Conservation (phyloP, 805 yeast species). For the Yamadazyma phyllophila region DNA sequence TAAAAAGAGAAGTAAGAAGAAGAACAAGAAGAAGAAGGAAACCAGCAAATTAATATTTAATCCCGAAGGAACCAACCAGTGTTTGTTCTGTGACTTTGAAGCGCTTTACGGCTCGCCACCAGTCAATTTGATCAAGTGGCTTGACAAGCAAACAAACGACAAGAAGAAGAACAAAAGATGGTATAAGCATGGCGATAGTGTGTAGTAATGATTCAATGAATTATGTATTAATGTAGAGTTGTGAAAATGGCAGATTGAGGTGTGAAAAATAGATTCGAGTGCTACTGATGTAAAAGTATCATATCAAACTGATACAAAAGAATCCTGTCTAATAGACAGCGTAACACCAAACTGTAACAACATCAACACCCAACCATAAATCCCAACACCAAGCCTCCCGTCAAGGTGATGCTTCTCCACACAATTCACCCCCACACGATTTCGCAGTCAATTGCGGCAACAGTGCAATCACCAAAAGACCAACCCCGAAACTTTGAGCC, state of each 20-base stretch:
- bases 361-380: too few species aligned
- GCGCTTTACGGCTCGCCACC: constrained; percentile 51
- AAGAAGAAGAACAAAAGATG: constrained; percentile 23
- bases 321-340: too few species aligned
- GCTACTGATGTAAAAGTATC: too few species aligned
- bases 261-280: too few species aligned
- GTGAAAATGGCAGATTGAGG: too few species aligned
- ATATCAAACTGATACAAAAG: too few species aligned
- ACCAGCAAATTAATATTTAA: constrained; percentile 5
- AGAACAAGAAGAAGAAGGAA: constrained; percentile 19
- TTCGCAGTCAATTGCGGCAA: too few species aligned
- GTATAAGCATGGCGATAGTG: not conserved
- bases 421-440: too few species aligned
- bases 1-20: constrained; percentile 13
- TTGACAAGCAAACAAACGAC: constrained; percentile 29
- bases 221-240: not conserved
- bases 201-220: constrained; percentile 1
- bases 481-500: not conserved
- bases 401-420: too few species aligned
- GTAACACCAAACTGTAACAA: too few species aligned
- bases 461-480: not conserved
- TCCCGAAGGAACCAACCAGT: constrained; percentile 18
- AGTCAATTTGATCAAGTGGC: constrained; percentile 49
- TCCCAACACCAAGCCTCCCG: too few species aligned
- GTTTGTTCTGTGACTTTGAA: constrained; percentile 54